phyloP scores from a whole-genome alignment of 2,329 filamentous ascomycete species.

The Aurifilum marmelostoma region DNA sequence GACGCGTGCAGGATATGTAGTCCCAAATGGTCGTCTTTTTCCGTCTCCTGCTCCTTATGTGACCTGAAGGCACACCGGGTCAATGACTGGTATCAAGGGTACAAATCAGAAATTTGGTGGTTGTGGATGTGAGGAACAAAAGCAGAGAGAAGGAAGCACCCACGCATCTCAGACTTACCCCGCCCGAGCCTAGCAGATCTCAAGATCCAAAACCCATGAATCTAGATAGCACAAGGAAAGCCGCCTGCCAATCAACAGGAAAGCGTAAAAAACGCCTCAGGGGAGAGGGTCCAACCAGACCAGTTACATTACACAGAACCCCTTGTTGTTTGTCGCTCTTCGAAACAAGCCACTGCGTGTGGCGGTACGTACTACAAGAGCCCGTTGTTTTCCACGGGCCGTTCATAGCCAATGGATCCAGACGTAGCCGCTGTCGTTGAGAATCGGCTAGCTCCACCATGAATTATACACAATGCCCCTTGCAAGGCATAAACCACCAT shows the following conservation, averaged over 20 bases:
- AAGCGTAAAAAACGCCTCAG: not conserved
- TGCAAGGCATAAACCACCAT: not conserved
- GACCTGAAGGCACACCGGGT: not conserved
- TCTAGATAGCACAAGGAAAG: not conserved
- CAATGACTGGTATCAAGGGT: not conserved
- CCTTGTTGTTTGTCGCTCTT: not conserved
- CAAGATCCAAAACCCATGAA: not conserved
- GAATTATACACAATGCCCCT: conserved; percentile 5
- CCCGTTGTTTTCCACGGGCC: not conserved
- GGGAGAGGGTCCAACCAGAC: conserved; percentile 11
- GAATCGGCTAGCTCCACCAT: not conserved
- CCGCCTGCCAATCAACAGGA: not conserved
- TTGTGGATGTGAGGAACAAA: not conserved
- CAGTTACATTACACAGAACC: conserved; percentile 1
- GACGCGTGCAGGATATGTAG: not conserved
- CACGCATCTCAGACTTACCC: not conserved
- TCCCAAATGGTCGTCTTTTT: not conserved
- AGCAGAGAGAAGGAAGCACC: not conserved
- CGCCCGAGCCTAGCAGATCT: not conserved
- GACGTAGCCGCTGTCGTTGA: conserved; percentile 9
- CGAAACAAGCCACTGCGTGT: conserved; percentile 15
- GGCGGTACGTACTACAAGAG: not conserved
- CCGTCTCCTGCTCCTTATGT: too few relatives aligned
- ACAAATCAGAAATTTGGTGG: not conserved
- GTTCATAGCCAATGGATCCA: conserved; percentile 10